A percentile compares a stretch with the other conserved stretches of the same genome.
phyloP scores from a whole-genome alignment of 192 early-diverging fungal genomes.

The Umbelopsis sp. region DNA sequence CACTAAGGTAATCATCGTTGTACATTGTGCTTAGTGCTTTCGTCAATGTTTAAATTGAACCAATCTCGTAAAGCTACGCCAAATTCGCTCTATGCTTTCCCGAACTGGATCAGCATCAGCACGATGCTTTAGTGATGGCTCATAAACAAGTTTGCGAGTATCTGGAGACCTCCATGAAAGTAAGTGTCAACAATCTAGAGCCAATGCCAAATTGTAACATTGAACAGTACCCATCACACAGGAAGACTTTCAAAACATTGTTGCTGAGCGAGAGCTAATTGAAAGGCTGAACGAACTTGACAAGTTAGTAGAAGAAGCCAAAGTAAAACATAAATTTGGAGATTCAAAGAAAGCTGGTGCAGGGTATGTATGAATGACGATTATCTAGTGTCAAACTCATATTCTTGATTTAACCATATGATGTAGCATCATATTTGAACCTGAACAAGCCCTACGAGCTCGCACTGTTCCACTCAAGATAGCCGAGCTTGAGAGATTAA shows the following conservation, averaged over 20 bases:
- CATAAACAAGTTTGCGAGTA: constrained; percentile 15
- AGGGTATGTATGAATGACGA: background rate
- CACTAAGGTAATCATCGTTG: background rate
- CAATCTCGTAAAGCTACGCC: background rate
- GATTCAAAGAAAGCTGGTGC: background rate
- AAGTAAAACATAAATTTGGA: background rate
- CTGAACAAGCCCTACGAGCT: constrained; percentile 1
- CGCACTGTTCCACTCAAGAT: background rate
- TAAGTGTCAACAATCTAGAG: background rate
- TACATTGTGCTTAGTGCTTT: background rate
- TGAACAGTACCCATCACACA: background rate
- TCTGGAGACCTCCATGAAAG: constrained; percentile 1
- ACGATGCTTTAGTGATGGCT: constrained; percentile 3
- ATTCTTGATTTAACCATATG: background rate
- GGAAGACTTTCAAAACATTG: constrained; percentile 8
- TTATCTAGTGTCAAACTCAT: background rate
- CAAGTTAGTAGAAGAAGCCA: constrained; percentile 5
- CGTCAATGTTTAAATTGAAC: too few relatives aligned
- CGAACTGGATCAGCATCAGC: background rate
- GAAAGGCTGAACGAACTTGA: constrained; percentile 16
- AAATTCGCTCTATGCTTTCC: constrained; percentile 9
- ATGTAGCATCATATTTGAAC: background rate
- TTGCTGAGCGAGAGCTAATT: background rate
- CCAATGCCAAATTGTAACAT: background rate
- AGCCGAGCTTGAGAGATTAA: constrained; percentile 2